Evolutionary conservation across 306 rosid species (phyloP), one percentile per base, ranked within the genome.

Genomic region (Quercus variabilis): DNA sequence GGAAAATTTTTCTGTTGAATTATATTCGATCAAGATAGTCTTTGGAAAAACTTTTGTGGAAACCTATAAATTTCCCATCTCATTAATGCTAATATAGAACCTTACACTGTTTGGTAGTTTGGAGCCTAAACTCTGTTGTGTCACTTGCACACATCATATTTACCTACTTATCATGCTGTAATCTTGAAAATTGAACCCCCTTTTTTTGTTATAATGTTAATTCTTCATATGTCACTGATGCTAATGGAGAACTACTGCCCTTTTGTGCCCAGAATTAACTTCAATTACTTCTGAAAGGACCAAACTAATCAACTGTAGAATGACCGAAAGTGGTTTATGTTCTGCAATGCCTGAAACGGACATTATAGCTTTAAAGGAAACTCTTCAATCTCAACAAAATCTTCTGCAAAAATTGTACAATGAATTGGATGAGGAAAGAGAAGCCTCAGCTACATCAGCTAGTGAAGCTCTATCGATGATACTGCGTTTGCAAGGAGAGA

Each of bases 401-500:
- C 97, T 96, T 79, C 88, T 96, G 73, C 97, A 91, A 79, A 85
- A 78, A 75, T 94, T 96, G 30, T 90, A 90, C 5, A 46, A 81
- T 4, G 99, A 96, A 55, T 76, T 96, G 82, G 99, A 96, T 77
- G 73, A 93, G 79, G 99, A 96, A 87, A 86, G 99, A 82, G 99
- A 93, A 81, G 96, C 98, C 28, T 93, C 99, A 0, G 87, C 99
- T 43, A 76, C 89, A 2, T 97, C 99, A 30, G 92, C 97, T 4
- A 90, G 91, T 57, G 99, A 96, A 86, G 93, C 99, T 33, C 76
- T 96, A 68, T 94, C 97, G 23, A 93, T 96, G 98, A 96, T 96
- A 62, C 78, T 93, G 75, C 94, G 98, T 21, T 67, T 96, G 87
- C 99, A 96, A 87, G 99, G 91, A 10, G 99, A 96, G 68, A 96